Evolutionary conservation across 140 eudicot genomes (phyloP).

Genomic region (Erigeron philadelphicus): DNA sequence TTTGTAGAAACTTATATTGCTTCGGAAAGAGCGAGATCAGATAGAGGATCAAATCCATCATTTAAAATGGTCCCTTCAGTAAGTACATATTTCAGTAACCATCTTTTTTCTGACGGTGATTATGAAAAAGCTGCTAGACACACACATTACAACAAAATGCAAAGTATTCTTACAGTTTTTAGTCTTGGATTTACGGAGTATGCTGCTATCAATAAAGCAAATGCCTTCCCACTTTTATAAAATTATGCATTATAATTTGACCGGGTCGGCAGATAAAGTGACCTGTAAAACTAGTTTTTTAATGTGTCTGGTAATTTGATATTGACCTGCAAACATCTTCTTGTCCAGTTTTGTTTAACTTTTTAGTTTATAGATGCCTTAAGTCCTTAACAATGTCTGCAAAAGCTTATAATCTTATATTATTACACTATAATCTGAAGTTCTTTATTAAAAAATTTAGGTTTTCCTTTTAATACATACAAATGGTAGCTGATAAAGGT

Average conservation of each 20-base stretch:
- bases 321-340: no score
- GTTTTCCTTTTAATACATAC: no score
- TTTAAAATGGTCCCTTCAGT: constrained; percentile 81
- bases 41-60: constrained; percentile 81
- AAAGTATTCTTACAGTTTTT: not conserved
- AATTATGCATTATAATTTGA: not conserved
- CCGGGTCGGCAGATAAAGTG: no score
- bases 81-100: constrained; percentile 26
- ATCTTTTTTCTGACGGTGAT: not conserved
- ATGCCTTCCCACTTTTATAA: not conserved
- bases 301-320: no score
- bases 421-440: no score
- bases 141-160: not conserved
- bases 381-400: no score
- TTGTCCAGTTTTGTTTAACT: no score
- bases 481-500: no score
- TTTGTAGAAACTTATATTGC: constrained; percentile 59
- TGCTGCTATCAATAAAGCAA: not conserved
- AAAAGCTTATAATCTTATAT: no score
- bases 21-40: constrained; percentile 70
- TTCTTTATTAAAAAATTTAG: no score
- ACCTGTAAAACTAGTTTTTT: no score
- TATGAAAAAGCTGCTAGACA: not conserved
- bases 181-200: not conserved
- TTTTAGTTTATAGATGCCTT: no score